Base-by-base conservation (phyloP, 495 filamentous ascomycete species). In the Aspergillus sclerotioniger region DNA sequence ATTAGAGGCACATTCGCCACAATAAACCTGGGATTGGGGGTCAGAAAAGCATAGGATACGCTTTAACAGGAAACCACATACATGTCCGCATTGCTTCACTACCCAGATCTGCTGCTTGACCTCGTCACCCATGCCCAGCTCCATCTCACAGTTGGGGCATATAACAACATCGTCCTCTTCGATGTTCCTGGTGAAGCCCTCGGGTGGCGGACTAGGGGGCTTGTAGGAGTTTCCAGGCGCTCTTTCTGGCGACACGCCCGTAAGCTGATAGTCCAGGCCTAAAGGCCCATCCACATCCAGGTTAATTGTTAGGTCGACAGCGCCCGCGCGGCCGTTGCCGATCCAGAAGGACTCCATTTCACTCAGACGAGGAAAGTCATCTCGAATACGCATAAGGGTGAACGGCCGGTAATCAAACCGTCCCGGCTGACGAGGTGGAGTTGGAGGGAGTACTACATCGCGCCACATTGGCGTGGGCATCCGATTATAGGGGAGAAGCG, bases 81-180 rank as follows among this genome's bases (percentile, higher is more conserved):
- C 89, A 79, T 92, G 89, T 54, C 89, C 90, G 70, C 89, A 92
- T 56, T 74, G 71, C 61, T 85, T 90, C 1, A 85, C 77, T 16
- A 90, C 79, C 88, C 89, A 91, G 32, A 91, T 85, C 57, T 89
- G 81, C 66, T 83, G 81, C 66, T 86, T 84, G 8, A 73, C 56
- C 21, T 84, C 84, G 44, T 80, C 74, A 19, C 81, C 80, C 17
- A 72, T 71, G n/a, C 87, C 84, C 46, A 92, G 69, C 65, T 92
- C 89, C 35, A 82, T 77, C 6, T 81, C 80, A 62, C 89, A 92
- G 58, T 86, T 86, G 1, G 89, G 88, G 68, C 89, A 92, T 13
- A 88, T 75, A 4, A 91, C 70, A 5, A 83, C 67, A 32, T 90
- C 84, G 16, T 83, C 79, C 33, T 90, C 87, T 19, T 61, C 75